Conservation (phyloP, 202 grass and related monocot species). For the Carex sylvatica region DNA sequence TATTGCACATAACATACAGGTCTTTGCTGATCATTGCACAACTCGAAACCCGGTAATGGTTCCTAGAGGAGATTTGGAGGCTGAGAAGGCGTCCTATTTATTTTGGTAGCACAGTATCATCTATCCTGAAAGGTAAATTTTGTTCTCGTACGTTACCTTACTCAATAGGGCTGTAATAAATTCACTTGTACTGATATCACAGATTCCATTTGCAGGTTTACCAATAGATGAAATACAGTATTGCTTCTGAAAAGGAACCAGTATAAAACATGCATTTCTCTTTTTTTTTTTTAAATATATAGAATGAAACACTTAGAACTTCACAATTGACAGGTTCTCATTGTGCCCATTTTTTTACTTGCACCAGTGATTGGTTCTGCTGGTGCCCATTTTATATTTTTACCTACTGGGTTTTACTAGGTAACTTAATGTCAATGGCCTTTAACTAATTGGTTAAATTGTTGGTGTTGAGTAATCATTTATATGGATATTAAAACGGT, state of each 20-base stretch:
- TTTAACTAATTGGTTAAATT: background rate
- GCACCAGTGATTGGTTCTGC: background rate
- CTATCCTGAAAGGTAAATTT: constrained; percentile 18
- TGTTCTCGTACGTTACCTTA: constrained; percentile 4
- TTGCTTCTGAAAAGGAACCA: constrained; percentile 26
- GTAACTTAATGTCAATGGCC: background rate
- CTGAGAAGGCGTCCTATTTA: constrained; percentile 18
- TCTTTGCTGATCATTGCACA: constrained; percentile 23
- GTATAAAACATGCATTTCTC: background rate
- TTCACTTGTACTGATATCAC: background rate
- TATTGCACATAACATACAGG: constrained; percentile 2
- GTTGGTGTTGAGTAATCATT: too few relatives aligned
- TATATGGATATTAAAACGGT: too few relatives aligned
- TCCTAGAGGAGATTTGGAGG: constrained; percentile 15
- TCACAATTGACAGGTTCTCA: background rate
- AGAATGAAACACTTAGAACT: background rate
- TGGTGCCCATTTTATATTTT: background rate
- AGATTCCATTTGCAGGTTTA: constrained; percentile 12
- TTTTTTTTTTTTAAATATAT: background rate
- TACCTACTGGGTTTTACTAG: background rate
- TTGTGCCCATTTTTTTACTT: background rate
- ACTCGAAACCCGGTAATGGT: constrained; percentile 17
- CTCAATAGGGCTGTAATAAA: background rate
- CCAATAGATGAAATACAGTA: constrained; percentile 16
- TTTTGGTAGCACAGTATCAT: constrained; percentile 20